These are phyloP conservation scores for Kappamyces sp. DNA, from an alignment of 192 early-diverging fungal species.

Conservation along the genomic window DNA sequence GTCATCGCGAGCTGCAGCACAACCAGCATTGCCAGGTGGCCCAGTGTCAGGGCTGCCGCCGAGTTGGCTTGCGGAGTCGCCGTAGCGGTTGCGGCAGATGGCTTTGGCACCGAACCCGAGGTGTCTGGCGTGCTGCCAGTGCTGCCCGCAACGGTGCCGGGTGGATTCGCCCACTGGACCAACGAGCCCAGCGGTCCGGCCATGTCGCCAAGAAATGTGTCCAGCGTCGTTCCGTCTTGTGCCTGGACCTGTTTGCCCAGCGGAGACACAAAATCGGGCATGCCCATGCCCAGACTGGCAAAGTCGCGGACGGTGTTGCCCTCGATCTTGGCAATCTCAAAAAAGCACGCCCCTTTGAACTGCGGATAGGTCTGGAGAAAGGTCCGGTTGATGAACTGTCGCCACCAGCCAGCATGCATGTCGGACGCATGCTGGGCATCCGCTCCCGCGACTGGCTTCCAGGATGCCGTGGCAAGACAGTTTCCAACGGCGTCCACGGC, in stretches of 20 bases:
- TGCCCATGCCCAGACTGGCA: slow-evolving; percentile 18
- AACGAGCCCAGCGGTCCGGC: neutral
- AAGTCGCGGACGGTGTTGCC: slow-evolving; percentile 34
- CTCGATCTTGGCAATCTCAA: slow-evolving; percentile 38
- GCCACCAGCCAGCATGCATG: slow-evolving; percentile 43
- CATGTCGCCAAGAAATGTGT: neutral
- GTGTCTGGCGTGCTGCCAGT: no score
- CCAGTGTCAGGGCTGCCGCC: no score
- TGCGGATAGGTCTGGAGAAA: slow-evolving; percentile 27
- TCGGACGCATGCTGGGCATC: slow-evolving; percentile 19
- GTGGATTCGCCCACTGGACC: slow-evolving; percentile 2
- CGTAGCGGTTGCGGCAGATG: no score
- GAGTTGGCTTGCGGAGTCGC: no score
- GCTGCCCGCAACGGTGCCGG: no score
- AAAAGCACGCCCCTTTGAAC: slow-evolving; percentile 29
- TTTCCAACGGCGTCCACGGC: neutral
- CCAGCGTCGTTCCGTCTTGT: neutral
- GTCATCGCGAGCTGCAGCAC: no score
- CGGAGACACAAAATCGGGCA: neutral
- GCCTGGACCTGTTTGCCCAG: slow-evolving; percentile 2
- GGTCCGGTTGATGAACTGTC: slow-evolving; percentile 27
- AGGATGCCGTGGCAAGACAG: slow-evolving; percentile 9
- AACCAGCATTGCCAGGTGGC: no score
- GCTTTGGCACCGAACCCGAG: no score
- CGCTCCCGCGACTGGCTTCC: neutral